Conservation (phyloP, 2,329 filamentous ascomycete genomes). For the Alternaria gaisen region DNA sequence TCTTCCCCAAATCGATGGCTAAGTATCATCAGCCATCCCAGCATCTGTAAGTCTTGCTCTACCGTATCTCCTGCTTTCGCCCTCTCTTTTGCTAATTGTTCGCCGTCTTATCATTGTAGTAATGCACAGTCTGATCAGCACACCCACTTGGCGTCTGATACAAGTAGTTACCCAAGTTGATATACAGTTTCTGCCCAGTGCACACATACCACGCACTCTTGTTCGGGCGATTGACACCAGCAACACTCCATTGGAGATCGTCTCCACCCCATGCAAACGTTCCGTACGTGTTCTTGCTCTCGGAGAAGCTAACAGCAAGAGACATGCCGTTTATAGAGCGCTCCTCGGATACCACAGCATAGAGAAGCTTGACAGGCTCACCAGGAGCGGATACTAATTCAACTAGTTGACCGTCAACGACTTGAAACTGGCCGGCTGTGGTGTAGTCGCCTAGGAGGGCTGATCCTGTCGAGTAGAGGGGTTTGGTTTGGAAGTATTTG, state of each 20-base stretch:
- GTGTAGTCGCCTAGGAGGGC: slow-evolving; percentile 63
- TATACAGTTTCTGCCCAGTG: slow-evolving; percentile 60
- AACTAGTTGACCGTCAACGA: slow-evolving; percentile 65
- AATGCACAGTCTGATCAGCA: slow-evolving; percentile 64
- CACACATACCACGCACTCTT: slow-evolving; percentile 68
- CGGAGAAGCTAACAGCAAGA: slow-evolving; percentile 62
- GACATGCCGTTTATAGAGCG: slow-evolving; percentile 47
- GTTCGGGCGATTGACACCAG: slow-evolving; percentile 63
- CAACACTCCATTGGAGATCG: slow-evolving; percentile 63
- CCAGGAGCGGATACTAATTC: slow-evolving; percentile 61
- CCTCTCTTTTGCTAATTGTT: slow-evolving; percentile 23
- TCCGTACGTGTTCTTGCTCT: slow-evolving; percentile 63
- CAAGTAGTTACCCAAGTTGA: slow-evolving; percentile 67
- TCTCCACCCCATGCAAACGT: slow-evolving; percentile 68
- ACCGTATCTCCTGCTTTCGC: background rate
- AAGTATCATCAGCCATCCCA: background rate
- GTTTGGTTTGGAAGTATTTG: slow-evolving; percentile 52
- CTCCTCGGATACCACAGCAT: slow-evolving; percentile 40
- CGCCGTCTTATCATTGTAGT: slow-evolving; percentile 50
- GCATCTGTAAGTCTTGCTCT: background rate
- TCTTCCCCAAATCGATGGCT: background rate
- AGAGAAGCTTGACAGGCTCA: slow-evolving; percentile 54
- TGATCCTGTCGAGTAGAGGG: slow-evolving; percentile 53
- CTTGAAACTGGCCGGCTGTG: slow-evolving; percentile 67
- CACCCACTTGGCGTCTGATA: slow-evolving; percentile 68